phyloP scores from a whole-genome alignment of 1,139 yeast genomes.

The Hyphopichia khmerensis region DNA sequence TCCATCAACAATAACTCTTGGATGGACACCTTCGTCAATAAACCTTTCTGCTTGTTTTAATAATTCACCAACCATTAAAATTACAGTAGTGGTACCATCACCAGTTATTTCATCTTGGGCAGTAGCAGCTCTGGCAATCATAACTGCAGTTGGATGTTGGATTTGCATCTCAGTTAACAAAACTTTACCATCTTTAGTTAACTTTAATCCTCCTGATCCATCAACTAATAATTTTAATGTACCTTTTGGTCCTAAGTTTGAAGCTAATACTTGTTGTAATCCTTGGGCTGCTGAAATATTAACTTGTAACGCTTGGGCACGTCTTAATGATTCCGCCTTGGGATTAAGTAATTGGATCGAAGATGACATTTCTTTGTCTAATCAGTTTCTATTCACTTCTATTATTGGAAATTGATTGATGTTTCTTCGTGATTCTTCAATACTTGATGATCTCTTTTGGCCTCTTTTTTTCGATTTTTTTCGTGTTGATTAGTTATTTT shows the following conservation, averaged over 20 bases:
- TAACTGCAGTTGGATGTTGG: conserved; percentile 98
- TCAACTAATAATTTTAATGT: conserved; percentile 95
- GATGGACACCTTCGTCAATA: conserved; percentile 93
- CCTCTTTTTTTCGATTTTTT: not conserved
- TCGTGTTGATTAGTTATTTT: not conserved
- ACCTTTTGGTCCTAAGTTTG: conserved; percentile 96
- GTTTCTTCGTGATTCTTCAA: too few species aligned
- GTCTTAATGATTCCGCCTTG: conserved; percentile 91
- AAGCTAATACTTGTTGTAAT: conserved; percentile 83
- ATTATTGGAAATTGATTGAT: too few species aligned
- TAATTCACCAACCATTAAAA: conserved; percentile 89
- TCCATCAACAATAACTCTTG: conserved; percentile 92
- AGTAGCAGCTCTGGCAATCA: conserved; percentile 98
- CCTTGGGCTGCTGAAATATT: conserved; percentile 97
- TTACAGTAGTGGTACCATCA: conserved; percentile 98
- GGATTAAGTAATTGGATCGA: conserved; percentile 92
- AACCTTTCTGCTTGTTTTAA: conserved; percentile 93
- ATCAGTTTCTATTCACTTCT: not conserved
- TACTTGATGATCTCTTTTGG: not conserved
- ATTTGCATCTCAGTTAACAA: conserved; percentile 95
- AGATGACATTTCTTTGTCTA: conserved; percentile 35
- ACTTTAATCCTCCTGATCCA: conserved; percentile 92
- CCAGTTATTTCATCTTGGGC: conserved; percentile 99
- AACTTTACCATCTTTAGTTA: conserved; percentile 97
- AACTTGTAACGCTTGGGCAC: conserved; percentile 93